Evolutionary conservation across 2,329 filamentous ascomycete genomes (phyloP).

Genomic region (Hymenoscyphus occultus): DNA sequence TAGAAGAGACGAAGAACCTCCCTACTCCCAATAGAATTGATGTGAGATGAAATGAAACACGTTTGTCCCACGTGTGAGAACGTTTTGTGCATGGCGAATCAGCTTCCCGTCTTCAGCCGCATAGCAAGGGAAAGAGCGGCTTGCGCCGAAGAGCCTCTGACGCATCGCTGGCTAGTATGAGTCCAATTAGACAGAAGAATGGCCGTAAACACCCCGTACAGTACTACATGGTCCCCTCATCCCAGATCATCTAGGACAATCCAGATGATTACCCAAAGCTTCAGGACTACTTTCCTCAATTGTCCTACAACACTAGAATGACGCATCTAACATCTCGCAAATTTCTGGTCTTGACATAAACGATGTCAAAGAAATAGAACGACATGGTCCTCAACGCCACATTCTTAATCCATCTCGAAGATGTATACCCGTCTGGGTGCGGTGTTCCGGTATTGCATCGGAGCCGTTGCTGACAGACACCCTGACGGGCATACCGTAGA

Average conservation of each 20-base stretch:
- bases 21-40: not conserved
- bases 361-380: no score
- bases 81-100: not conserved
- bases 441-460: not conserved
- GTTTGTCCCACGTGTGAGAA: constrained; percentile 3
- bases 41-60: not conserved
- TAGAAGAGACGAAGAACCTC: not conserved
- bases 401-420: no score
- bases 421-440: not conserved
- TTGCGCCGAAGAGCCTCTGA: not conserved
- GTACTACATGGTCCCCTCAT: no score
- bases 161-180: not conserved
- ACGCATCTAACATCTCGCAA: no score
- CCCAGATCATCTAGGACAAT: no score
- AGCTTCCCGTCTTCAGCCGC: not conserved
- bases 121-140: not conserved
- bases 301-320: no score
- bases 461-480: not conserved
- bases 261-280: no score
- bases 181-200: no score
- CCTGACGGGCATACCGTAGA: not conserved
- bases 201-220: no score
- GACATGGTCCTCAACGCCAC: no score
- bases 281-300: no score
- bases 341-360: no score